A percentile compares a stretch with the other conserved stretches of the same genome.
Evolutionary conservation across 768 basidiomycete genomes (phyloP).

Genomic region (Cystofilobasidium macerans): DNA sequence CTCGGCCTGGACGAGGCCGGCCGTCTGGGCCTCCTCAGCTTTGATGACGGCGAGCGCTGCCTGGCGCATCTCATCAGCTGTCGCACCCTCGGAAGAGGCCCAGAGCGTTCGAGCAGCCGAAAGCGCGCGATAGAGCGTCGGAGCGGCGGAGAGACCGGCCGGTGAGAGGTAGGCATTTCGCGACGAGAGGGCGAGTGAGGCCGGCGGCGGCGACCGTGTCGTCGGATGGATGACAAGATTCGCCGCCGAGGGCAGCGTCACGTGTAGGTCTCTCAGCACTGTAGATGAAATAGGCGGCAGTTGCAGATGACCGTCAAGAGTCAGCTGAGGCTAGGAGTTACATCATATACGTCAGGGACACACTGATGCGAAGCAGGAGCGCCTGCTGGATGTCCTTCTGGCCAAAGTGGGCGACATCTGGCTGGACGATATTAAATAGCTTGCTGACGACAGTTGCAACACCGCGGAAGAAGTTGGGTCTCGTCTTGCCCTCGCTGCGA

Average conservation of each 20-base stretch:
- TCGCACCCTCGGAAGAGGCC: constrained; percentile 35
- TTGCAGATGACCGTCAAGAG: no score
- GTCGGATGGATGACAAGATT: constrained; percentile 83
- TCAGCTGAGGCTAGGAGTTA: no score
- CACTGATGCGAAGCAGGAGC: constrained; percentile 52
- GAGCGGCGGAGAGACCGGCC: constrained; percentile 54
- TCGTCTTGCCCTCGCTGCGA: constrained; percentile 12
- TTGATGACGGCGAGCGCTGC: constrained; percentile 32
- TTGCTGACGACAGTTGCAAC: constrained; percentile 93
- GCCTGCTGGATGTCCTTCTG: constrained; percentile 99
- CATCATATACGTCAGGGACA: neutral
- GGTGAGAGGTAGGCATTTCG: constrained; percentile 70
- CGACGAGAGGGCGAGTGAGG: constrained; percentile 75
- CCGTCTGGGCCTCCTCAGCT: constrained; percentile 41
- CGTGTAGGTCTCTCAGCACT: constrained; percentile 64
- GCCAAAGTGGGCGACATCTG: constrained; percentile 85
- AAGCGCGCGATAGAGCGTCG: constrained; percentile 61
- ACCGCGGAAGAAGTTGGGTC: constrained; percentile 65
- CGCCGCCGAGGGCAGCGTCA: constrained; percentile 60
- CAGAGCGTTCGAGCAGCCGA: constrained; percentile 50
- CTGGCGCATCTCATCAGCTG: constrained; percentile 29
- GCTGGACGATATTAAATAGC: constrained; percentile 86
- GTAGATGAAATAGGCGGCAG: no score
- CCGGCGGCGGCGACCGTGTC: constrained; percentile 48
- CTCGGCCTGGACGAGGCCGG: constrained; percentile 49